Evolutionary conservation across 2,329 filamentous ascomycete species (phyloP), one percentile per base, ranked within the genome.

Genomic region (Tricladium varicosporioides): DNA sequence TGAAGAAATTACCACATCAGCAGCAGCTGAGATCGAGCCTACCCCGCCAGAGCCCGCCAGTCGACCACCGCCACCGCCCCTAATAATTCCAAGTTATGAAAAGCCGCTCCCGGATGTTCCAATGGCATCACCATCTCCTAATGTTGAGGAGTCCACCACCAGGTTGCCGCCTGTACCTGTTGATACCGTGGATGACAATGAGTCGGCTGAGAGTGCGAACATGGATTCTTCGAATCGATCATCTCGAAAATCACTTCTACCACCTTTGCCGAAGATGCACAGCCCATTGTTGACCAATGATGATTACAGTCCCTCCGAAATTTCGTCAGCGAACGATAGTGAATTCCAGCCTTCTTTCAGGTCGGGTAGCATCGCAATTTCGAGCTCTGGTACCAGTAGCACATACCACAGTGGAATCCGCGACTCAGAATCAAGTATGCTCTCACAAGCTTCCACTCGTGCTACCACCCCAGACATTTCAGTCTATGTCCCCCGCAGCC

Each of bases 391-490:
- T 54, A 93, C 89, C 59, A 88, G 83, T 66, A 90, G 86, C 70
- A 92, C 90, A 2, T 92, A 88, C 65, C 78, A 87, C 51, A 92
- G 87, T 75, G 83, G 79, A 65, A 74, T 80, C 55, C 86, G 89
- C 32, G 88, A 91, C 65, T 96, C 92, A 0, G 90, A 92, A 67
- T 83, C 84, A 48, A 96, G 91, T 71, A 79, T 90, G 31, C 71
- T 91, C 1, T 97, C 93, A 1, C 87, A 88, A 68, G 86, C 85
- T 0, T 96, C 92, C 1, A 97, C 92, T 1, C 80, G 92, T 55
- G 92, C 92, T 14, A 96, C 92, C 1, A 96, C 92, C 0, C 92
- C 92, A 1, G 92, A 96, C 64, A 75, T 78, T 8, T 59, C 60
- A 32, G 43, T 57, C 9, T 65, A 67, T 48, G 47, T 58, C 33